Percentiles rank a stretch among this genome's conserved stretches.
Evolutionary conservation across 2,329 filamentous ascomycete genomes (phyloP).

Genomic region (Colletotrichum costaricense): DNA sequence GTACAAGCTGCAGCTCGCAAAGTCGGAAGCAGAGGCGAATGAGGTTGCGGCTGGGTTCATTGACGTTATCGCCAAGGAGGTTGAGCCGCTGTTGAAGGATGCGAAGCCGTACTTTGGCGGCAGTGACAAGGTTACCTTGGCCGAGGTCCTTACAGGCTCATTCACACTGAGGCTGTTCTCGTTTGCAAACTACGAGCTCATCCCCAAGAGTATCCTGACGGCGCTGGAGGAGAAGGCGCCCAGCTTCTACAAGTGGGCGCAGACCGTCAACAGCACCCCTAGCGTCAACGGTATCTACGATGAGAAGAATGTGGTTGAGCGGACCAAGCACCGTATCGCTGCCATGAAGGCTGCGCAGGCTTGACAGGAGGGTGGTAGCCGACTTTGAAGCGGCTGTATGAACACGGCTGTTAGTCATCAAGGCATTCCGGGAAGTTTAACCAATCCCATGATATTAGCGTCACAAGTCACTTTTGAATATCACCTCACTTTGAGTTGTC

Average conservation of each 20-base stretch:
- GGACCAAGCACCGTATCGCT: constrained; percentile 52
- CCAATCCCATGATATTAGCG: not conserved
- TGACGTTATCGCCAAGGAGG: constrained; percentile 71
- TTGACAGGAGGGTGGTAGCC: not conserved
- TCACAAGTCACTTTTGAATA: not conserved
- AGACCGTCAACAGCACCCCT: constrained; percentile 68
- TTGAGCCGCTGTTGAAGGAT: constrained; percentile 75
- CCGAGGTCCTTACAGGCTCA: constrained; percentile 76
- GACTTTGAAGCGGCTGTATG: not conserved
- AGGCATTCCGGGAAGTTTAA: not conserved
- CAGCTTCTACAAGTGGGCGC: constrained; percentile 75
- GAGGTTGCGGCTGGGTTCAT: constrained; percentile 62
- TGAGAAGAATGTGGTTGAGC: constrained; percentile 57
- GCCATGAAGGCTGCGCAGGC: constrained; percentile 26
- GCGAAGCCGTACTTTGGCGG: constrained; percentile 73
- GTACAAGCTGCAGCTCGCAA: constrained; percentile 58
- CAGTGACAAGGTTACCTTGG: constrained; percentile 73
- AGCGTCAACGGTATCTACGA: constrained; percentile 75
- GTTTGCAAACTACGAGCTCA: constrained; percentile 64
- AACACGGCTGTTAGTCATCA: not conserved
- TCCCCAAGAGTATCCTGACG: constrained; percentile 59
- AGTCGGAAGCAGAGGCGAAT: constrained; percentile 61
- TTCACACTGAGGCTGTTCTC: constrained; percentile 73
- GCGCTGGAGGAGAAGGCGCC: constrained; percentile 67
- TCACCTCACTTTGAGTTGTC: not conserved